phyloP scores from a whole-genome alignment of 2,329 filamentous ascomycete species.

The Microdochium nivale region DNA sequence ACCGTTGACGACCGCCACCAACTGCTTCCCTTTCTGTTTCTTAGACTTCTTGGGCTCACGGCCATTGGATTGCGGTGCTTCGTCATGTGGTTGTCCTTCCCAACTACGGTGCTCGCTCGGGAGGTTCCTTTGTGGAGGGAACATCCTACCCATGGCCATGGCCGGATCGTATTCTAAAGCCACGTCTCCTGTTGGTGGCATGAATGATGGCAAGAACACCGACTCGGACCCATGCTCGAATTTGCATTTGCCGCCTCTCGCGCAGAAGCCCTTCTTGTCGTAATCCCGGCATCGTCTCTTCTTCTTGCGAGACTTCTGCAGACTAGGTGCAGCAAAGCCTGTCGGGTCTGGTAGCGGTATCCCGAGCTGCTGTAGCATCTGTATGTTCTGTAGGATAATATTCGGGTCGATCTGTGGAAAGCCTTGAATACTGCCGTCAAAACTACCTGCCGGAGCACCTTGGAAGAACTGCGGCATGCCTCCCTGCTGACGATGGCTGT shows the following conservation, averaged over 20 bases:
- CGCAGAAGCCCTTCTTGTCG: conserved; percentile 64
- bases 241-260: conserved; percentile 55
- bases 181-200: conserved; percentile 15
- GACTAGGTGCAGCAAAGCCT: conserved; percentile 13
- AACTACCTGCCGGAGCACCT: not conserved
- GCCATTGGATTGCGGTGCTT: not conserved
- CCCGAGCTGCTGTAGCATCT: conserved; percentile 52
- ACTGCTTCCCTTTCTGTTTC: conserved; percentile 25
- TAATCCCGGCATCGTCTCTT: conserved; percentile 58
- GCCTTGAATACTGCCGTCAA: not conserved
- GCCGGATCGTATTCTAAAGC: conserved; percentile 8
- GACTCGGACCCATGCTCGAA: conserved; percentile 59
- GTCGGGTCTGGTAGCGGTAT: conserved; percentile 35
- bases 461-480: not conserved
- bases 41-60: conserved; percentile 15
- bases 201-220: conserved; percentile 24
- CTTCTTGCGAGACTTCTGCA: conserved; percentile 19
- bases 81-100: not conserved
- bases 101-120: not conserved
- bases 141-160: conserved; percentile 7
- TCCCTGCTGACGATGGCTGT: conserved; percentile 5
- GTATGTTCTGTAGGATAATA: conserved; percentile 52
- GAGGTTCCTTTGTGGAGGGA: not conserved
- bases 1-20: conserved; percentile 48
- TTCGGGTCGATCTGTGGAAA: conserved; percentile 46